A percentile compares a stretch with the other conserved stretches of the same genome.
These are phyloP conservation scores for Ceratocystis cacaofunesta DNA, from an alignment of 2,329 filamentous ascomycete species.

Conservation along the genomic window DNA sequence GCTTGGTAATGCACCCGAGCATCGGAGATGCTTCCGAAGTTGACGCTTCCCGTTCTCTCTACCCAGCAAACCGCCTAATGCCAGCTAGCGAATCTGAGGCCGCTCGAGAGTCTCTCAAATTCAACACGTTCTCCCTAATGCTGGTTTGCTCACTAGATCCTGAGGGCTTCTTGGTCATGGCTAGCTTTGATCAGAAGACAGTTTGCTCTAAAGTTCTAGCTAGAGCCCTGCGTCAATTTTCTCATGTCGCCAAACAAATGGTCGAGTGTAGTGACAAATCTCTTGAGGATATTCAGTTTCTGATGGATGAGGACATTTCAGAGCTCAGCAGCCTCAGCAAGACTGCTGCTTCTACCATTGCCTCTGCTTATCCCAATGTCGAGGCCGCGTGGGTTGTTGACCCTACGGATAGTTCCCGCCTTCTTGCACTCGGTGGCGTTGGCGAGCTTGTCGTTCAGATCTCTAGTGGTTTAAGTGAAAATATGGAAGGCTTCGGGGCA, in stretches of 20 bases:
- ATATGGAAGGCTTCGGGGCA: conserved; percentile 8
- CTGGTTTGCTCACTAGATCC: conserved; percentile 47
- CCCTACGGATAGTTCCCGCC: conserved; percentile 23
- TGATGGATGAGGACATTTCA: conserved; percentile 25
- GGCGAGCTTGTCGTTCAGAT: conserved; percentile 32
- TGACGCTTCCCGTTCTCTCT: conserved; percentile 17
- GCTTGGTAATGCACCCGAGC: conserved; percentile 38
- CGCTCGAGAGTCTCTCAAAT: conserved; percentile 44
- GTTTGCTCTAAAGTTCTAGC: conserved; percentile 38
- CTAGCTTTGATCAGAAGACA: conserved; percentile 49
- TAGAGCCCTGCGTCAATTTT: conserved; percentile 37
- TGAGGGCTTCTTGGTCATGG: conserved; percentile 42
- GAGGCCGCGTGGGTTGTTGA: conserved; percentile 30
- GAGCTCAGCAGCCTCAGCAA: conserved; percentile 24
- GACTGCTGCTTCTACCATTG: conserved; percentile 18
- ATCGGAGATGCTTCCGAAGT: conserved; percentile 21
- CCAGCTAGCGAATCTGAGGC: conserved; percentile 41
- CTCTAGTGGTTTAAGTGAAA: background rate
- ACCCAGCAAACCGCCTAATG: conserved; percentile 37
- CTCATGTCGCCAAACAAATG: conserved; percentile 35
- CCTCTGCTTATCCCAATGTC: conserved; percentile 20
- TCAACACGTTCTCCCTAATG: conserved; percentile 48
- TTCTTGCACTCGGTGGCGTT: conserved; percentile 29
- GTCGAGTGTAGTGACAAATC: conserved; percentile 26
- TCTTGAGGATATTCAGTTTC: conserved; percentile 25